A percentile compares a stretch with the other conserved stretches of the same genome.
Evolutionary conservation across 352 stramenopile species (phyloP).

Genomic region (Pythium vanterpoolii): DNA sequence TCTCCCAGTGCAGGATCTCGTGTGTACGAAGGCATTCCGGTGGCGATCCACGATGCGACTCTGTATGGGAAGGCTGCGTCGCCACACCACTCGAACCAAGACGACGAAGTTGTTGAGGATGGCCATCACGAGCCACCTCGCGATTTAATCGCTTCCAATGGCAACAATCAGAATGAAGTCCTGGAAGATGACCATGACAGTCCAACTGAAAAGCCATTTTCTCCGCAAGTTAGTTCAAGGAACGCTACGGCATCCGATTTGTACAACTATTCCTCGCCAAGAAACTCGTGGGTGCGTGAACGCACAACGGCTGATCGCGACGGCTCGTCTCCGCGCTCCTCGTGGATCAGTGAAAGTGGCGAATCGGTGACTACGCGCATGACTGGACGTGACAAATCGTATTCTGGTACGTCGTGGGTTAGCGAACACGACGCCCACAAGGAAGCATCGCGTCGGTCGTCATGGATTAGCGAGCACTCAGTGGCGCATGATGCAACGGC

Average conservation of each 20-base stretch:
- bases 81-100: slow-evolving; percentile 6
- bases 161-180: background rate
- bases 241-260: background rate
- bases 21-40: slow-evolving; percentile 10
- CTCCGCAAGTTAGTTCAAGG: too few relatives aligned
- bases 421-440: slow-evolving; percentile 1
- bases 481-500: background rate
- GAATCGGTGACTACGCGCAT: background rate
- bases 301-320: background rate
- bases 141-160: slow-evolving; percentile 14
- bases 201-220: too few relatives aligned
- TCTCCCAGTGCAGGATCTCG: background rate
- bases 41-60: slow-evolving; percentile 4
- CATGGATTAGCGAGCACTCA: slow-evolving; percentile 19
- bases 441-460: background rate
- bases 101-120: background rate
- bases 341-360: background rate
- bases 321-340: background rate
- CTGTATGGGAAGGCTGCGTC: slow-evolving; percentile 18
- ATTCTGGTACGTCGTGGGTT: slow-evolving; percentile 17
- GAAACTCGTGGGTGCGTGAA: slow-evolving; percentile 21
- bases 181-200: background rate
- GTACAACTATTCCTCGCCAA: background rate
- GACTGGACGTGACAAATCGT: slow-evolving; percentile 15
- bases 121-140: background rate